A percentile compares a stretch with the other conserved stretches of the same genome.
phyloP scores from a whole-genome alignment of 202 grass and related monocot species.

The Cymbopogon flexuosus region DNA sequence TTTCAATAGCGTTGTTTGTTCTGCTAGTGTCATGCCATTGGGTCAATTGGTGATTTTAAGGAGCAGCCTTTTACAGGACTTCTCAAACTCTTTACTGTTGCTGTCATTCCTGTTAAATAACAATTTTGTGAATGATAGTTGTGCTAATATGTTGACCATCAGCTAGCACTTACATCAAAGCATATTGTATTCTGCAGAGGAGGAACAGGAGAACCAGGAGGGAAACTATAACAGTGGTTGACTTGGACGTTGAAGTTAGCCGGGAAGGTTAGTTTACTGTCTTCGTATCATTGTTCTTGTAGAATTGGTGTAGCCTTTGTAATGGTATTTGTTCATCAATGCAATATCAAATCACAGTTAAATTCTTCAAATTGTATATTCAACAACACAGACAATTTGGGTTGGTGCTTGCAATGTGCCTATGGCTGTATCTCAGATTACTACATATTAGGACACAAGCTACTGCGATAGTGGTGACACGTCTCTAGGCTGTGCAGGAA shows the following conservation, averaged over 20 bases:
- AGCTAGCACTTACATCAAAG: background rate
- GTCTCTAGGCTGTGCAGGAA: background rate
- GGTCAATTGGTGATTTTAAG: background rate
- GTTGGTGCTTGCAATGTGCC: background rate
- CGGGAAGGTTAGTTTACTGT: constrained; percentile 37
- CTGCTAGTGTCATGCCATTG: background rate
- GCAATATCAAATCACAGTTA: background rate
- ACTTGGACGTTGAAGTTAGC: constrained; percentile 33
- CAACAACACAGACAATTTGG: background rate
- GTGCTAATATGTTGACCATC: background rate
- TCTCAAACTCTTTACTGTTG: background rate
- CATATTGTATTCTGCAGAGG: constrained; percentile 43
- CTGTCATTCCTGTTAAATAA: background rate
- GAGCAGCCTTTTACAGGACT: background rate
- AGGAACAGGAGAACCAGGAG: constrained; percentile 36
- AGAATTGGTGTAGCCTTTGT: background rate
- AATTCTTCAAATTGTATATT: constrained; percentile 11
- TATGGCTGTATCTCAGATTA: background rate
- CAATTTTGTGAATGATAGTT: background rate
- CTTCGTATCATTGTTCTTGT: background rate
- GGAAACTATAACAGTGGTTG: constrained; percentile 35
- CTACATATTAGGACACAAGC: background rate
- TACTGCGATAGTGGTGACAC: background rate
- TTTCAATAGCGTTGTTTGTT: background rate
- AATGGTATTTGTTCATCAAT: background rate